Conservation (phyloP, 495 filamentous ascomycete species). For the Neurospora sp. region DNA sequence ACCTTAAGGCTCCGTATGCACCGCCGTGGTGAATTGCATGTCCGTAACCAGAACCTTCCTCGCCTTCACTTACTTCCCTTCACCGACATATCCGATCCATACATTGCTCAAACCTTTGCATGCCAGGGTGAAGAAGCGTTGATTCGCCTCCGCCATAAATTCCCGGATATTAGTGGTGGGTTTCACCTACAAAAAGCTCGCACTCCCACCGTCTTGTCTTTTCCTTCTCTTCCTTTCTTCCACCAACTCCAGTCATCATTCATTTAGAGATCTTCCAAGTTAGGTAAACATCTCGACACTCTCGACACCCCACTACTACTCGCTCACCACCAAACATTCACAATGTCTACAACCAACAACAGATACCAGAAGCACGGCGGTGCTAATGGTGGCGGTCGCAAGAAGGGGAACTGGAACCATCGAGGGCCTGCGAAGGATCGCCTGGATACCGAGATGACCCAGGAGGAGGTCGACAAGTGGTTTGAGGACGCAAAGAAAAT, state of each 20-base stretch:
- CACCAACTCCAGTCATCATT: not conserved
- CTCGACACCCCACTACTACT: too few species aligned
- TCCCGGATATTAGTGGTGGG: not conserved
- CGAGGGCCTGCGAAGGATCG: too few species aligned
- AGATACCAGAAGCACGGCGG: too few species aligned
- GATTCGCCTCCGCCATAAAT: not conserved
- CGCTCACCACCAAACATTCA: too few species aligned
- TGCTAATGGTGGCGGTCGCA: too few species aligned
- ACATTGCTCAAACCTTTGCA: not conserved
- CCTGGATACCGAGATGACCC: too few species aligned
- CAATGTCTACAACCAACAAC: too few species aligned
- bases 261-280: too few species aligned
- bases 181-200: not conserved
- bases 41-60: not conserved
- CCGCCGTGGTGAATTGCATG: not conserved
- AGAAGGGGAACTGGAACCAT: too few species aligned
- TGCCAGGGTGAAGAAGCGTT: not conserved
- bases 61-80: not conserved
- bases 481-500: too few species aligned
- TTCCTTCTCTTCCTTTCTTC: not conserved
- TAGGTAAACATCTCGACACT: too few species aligned
- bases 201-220: not conserved
- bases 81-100: not conserved
- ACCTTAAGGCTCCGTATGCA: not conserved
- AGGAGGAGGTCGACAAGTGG: too few species aligned